These are phyloP conservation scores for Dioscorea alata DNA, from an alignment of 106 monocot species.

Conservation along the genomic window DNA sequence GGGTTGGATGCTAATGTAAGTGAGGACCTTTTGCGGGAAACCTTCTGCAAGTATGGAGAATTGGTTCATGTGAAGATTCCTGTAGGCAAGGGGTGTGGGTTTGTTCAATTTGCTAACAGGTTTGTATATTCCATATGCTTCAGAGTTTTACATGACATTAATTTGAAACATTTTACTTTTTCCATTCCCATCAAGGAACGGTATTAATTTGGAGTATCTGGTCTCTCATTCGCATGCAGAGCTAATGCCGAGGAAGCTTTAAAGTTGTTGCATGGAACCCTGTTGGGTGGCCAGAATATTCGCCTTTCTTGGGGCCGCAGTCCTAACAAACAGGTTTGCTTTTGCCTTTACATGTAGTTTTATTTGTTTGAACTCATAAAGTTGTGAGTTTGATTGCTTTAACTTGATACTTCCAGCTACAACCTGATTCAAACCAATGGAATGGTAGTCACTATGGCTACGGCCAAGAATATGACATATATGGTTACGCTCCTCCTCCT, in stretches of 20 bases:
- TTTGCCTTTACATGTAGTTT: background rate
- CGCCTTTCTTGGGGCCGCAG: slow-evolving; percentile 47
- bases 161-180: background rate
- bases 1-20: slow-evolving; percentile 27
- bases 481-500: slow-evolving; percentile 1
- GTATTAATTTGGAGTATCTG: background rate
- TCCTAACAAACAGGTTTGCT: slow-evolving; percentile 33
- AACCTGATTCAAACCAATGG: slow-evolving; percentile 7
- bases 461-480: slow-evolving; percentile 6
- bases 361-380: background rate
- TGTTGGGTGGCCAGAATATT: slow-evolving; percentile 30
- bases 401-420: background rate
- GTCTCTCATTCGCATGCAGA: background rate
- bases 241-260: slow-evolving; percentile 36
- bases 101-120: slow-evolving; percentile 44
- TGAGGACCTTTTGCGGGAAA: slow-evolving; percentile 30
- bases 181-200: too few relatives aligned
- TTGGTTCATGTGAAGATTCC: slow-evolving; percentile 40
- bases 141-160: background rate
- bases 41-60: slow-evolving; percentile 29
- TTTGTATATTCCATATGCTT: background rate
- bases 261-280: slow-evolving; percentile 31
- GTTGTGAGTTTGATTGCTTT: background rate
- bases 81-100: slow-evolving; percentile 35
- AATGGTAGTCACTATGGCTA: slow-evolving; percentile 12